Base-by-base conservation (phyloP, 345 rosid genomes). In the Chamaenerion angustifolium region DNA sequence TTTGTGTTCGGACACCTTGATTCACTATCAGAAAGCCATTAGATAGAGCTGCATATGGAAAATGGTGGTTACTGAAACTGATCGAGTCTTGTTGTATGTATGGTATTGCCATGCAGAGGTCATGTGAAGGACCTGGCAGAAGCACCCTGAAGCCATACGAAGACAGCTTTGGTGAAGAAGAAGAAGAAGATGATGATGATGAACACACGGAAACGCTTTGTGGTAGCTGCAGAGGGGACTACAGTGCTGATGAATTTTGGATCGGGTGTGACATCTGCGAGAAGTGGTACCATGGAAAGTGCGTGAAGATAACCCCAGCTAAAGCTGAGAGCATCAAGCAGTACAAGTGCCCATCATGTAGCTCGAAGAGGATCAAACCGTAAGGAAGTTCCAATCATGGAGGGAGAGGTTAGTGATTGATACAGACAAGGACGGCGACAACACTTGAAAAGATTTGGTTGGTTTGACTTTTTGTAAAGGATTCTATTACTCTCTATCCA, bases 241-340 rank as follows among this genome's bases (percentile, higher is more conserved):
- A 83, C 77, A 86, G 66, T 16, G 68, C 78, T 0, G 85, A 81
- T 10, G 87, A 86, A 72, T 86, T 86, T 55, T 90, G 92, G 95
- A 86, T 90, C 12, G 76, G 95, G 14, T 83, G 94, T 23, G 98
- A 86, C 47, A 64, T 82, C 10, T 85, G 89, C 7, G 97, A 89
- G 59, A 70, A 76, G 66, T 89, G 97, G 95, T 89, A 76, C 75
- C 97, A 83, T 18, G 93, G 89, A 11, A 89, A 80, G 54, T 85
- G 94, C 25, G 94, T 85, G 64, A 81, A 79, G 76, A 85, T 89
- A 66, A 77, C 89, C 16, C 95, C 97, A 0, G 83, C 95, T 13
- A 79, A 79, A 65, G 96, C 98, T 7, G 92, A 83, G 50, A 70
- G 59, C 53, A 83, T 90, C 57, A 81, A 78, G 76, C 90, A 83